These are phyloP conservation scores for Kodamaea plutei DNA, from an alignment of 1,139 yeast genomes.

Conservation along the genomic window DNA sequence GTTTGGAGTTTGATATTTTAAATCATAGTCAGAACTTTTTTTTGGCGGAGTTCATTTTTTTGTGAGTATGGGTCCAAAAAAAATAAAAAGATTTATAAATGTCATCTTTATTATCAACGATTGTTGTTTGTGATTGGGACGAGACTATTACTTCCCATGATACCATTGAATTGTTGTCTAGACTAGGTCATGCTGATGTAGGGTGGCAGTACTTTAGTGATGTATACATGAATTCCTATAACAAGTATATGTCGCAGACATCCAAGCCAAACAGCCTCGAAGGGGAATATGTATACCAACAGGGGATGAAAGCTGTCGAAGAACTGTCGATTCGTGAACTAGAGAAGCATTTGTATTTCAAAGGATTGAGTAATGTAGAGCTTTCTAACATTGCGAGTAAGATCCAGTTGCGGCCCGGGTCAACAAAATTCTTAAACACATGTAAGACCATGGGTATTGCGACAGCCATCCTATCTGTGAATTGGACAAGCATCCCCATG, in stretches of 20 bases:
- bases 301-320: slow-evolving; percentile 46
- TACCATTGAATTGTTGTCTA: slow-evolving; percentile 51
- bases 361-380: slow-evolving; percentile 32
- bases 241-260: slow-evolving; percentile 17
- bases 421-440: slow-evolving; percentile 31
- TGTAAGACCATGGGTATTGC: slow-evolving; percentile 27
- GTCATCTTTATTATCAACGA: no score
- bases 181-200: slow-evolving; percentile 42
- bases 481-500: slow-evolving; percentile 60
- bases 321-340: slow-evolving; percentile 47
- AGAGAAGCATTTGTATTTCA: slow-evolving; percentile 37
- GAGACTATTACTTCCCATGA: slow-evolving; percentile 61
- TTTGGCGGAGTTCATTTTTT: no score
- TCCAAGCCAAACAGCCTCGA: slow-evolving; percentile 12
- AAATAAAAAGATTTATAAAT: no score
- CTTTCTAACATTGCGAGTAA: slow-evolving; percentile 31
- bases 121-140: slow-evolving; percentile 63
- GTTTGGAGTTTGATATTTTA: no score
- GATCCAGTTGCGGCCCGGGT: slow-evolving; percentile 42
- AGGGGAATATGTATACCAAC: slow-evolving; percentile 43
- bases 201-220: slow-evolving; percentile 44
- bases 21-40: no score
- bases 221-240: slow-evolving; percentile 40
- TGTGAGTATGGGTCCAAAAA: no score
- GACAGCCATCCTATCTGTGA: slow-evolving; percentile 53